Percentiles rank a stretch among this genome's conserved stretches.
phyloP scores from a whole-genome alignment of 257 asterid genomes.

The Coffea eugenioides region DNA sequence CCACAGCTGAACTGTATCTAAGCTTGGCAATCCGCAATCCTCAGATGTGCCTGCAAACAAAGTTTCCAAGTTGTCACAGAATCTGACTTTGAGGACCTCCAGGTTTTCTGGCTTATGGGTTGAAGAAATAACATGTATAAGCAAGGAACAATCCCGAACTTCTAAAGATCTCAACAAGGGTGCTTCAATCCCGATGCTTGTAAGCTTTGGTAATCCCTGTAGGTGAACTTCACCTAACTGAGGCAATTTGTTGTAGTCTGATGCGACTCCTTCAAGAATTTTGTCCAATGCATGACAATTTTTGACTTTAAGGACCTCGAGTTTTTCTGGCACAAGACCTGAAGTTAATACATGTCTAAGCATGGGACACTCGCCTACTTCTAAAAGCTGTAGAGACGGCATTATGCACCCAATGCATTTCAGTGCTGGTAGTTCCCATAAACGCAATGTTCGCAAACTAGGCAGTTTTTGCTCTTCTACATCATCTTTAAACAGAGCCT shows the following conservation, averaged over 20 bases:
- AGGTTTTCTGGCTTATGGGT: not conserved
- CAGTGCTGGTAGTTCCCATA: constrained; percentile 10
- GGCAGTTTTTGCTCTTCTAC: not conserved
- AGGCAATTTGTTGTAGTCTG: not conserved
- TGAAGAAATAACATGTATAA: not conserved
- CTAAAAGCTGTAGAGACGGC: constrained; percentile 2
- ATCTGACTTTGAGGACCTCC: not conserved
- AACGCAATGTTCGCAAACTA: not conserved
- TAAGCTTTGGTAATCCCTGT: constrained; percentile 7
- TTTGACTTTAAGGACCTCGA: not conserved
- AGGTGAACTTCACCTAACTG: not conserved
- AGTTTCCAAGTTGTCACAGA: not conserved
- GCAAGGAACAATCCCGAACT: not conserved
- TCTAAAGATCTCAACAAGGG: not conserved
- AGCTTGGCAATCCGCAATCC: not conserved
- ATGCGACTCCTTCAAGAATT: not conserved
- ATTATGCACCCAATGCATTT: not conserved
- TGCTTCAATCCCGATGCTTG: not conserved
- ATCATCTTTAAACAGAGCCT: not conserved
- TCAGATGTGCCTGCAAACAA: not conserved
- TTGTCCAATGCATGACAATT: not conserved
- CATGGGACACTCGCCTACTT: constrained; percentile 7
- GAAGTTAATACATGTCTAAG: constrained; percentile 2
- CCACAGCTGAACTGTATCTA: not conserved
- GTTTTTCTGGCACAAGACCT: not conserved